Conservation (phyloP, 140 eudicot species). For the Senecio squalidus region DNA sequence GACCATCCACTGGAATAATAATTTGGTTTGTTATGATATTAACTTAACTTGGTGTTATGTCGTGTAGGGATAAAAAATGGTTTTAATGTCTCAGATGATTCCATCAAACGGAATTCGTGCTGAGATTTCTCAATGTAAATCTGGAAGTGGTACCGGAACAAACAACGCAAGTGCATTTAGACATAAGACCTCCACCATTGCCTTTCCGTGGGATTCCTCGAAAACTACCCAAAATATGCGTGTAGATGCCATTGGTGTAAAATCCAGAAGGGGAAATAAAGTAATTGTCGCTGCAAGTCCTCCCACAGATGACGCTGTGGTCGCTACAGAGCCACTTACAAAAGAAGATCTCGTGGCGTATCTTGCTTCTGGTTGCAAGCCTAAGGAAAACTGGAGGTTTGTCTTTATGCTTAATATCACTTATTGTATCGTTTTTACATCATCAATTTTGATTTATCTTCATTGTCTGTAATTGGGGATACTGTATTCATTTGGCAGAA, state of each 20-base stretch:
- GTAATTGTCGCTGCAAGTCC: conserved; percentile 91
- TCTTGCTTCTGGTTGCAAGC: conserved; percentile 97
- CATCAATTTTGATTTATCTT: conserved; percentile 13
- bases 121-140: conserved; percentile 35
- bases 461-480: conserved; percentile 3
- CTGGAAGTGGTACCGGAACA: conserved; percentile 21
- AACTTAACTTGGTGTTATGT: not conserved
- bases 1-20: too few relatives aligned
- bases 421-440: not conserved
- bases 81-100: conserved; percentile 44
- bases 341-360: conserved; percentile 84
- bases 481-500: conserved; percentile 45
- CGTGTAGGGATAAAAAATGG: conserved; percentile 45
- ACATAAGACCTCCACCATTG: conserved; percentile 28
- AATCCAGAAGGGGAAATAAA: conserved; percentile 32
- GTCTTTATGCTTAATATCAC: conserved; percentile 18
- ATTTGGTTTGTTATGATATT: not conserved
- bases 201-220: conserved; percentile 29
- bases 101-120: conserved; percentile 43
- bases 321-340: conserved; percentile 84
- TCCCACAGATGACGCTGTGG: conserved; percentile 80
- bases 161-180: conserved; percentile 26
- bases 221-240: conserved; percentile 30
- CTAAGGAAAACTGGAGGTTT: conserved; percentile 97
- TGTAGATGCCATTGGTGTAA: conserved; percentile 23